These are phyloP conservation scores for Nemania bipapillata DNA, from an alignment of 2,329 filamentous ascomycete genomes.

Conservation along the genomic window DNA sequence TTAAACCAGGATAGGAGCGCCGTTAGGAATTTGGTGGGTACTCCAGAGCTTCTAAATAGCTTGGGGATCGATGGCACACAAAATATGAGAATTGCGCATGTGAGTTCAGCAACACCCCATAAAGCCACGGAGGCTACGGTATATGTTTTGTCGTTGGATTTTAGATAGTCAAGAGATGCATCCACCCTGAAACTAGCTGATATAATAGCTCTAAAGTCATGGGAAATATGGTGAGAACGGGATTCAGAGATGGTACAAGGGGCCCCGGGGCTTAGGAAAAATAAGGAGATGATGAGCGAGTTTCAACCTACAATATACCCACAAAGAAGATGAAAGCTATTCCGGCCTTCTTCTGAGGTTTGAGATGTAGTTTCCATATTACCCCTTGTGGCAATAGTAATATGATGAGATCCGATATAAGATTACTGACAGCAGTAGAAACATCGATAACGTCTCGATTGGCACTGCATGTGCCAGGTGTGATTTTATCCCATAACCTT, in stretches of 20 bases:
- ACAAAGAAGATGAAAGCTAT: constrained; percentile 30
- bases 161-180: constrained; percentile 13
- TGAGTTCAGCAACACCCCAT: constrained; percentile 30
- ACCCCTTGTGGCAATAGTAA: constrained; percentile 33
- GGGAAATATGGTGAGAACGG: not conserved
- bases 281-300: not conserved
- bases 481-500: constrained; percentile 27
- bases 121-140: constrained; percentile 3
- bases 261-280: too few species aligned
- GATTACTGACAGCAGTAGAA: constrained; percentile 20
- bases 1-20: not conserved
- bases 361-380: constrained; percentile 36
- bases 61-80: constrained; percentile 28
- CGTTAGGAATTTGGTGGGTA: not conserved
- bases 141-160: constrained; percentile 23
- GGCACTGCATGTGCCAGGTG: constrained; percentile 21
- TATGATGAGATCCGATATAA: constrained; percentile 30
- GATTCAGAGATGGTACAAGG: not conserved
- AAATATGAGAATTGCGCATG: constrained; percentile 27
- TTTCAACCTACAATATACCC: constrained; percentile 25
- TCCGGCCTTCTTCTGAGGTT: constrained; percentile 28
- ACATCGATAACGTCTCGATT: constrained; percentile 19
- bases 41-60: constrained; percentile 10
- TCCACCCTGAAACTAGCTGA: constrained; percentile 12
- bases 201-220: constrained; percentile 18